phyloP scores from a whole-genome alignment of 2,329 filamentous ascomycete species.

The Aspergillus flavus region DNA sequence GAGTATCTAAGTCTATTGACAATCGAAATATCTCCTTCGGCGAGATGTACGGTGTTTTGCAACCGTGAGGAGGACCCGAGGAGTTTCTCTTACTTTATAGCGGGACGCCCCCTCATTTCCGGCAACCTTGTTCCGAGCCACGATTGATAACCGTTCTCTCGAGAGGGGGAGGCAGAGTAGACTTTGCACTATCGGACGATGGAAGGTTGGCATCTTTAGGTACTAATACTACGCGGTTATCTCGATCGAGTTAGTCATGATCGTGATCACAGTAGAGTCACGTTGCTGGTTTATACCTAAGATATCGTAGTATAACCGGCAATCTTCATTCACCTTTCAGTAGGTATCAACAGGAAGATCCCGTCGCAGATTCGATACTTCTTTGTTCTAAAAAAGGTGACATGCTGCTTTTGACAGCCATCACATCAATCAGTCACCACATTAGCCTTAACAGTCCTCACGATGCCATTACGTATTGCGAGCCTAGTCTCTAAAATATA shows the following conservation, averaged over 20 bases:
- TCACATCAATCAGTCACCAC: too few relatives aligned
- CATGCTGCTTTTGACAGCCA: not conserved
- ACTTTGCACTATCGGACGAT: not conserved
- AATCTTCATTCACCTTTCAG: not conserved
- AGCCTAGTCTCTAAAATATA: not conserved
- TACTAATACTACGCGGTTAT: too few relatives aligned
- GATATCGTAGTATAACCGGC: not conserved
- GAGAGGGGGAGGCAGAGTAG: not conserved
- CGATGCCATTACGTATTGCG: not conserved
- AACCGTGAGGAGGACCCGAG: not conserved
- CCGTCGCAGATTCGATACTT: not conserved
- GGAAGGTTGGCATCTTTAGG: not conserved
- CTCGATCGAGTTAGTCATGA: not conserved
- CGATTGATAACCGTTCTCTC: not conserved
- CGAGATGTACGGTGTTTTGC: not conserved
- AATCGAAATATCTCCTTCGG: not conserved
- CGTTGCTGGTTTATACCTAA: not conserved
- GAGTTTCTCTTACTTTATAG: not conserved
- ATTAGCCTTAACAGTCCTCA: not conserved
- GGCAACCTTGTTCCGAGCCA: conserved; percentile 1
- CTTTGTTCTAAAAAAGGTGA: not conserved
- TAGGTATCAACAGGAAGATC: not conserved
- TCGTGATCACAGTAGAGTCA: not conserved
- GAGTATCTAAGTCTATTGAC: conserved; percentile 2
- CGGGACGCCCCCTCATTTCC: not conserved